A percentile compares a stretch with the other conserved stretches of the same genome.
Conservation (phyloP, 192 early-diverging fungal species). For the Hyaloraphidium curvatum region DNA sequence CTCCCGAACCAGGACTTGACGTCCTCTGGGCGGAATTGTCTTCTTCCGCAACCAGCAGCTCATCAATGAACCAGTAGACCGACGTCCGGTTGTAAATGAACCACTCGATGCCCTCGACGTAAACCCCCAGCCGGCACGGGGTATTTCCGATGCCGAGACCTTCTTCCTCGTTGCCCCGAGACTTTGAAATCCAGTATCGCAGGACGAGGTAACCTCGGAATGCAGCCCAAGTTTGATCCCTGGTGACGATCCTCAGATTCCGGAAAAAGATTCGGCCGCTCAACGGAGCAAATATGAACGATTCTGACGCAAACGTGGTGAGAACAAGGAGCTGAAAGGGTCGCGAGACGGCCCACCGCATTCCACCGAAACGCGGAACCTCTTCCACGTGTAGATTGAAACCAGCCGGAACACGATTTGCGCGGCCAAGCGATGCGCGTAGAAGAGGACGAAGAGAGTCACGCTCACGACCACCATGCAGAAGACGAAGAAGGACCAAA, state of each 20-base stretch:
- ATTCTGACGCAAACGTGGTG: conserved; percentile 23
- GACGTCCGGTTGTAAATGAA: conserved; percentile 62
- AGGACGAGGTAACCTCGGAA: conserved; percentile 53
- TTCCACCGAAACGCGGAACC: conserved; percentile 43
- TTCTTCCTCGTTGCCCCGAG: conserved; percentile 19
- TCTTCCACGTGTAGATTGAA: conserved; percentile 45
- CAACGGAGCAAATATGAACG: conserved; percentile 43
- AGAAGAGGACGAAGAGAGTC: conserved; percentile 54
- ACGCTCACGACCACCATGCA: conserved; percentile 44
- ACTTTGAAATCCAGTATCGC: conserved; percentile 48
- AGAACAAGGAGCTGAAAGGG: not conserved
- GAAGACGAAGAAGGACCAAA: conserved; percentile 44
- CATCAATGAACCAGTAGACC: conserved; percentile 38
- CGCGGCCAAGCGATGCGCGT: conserved; percentile 41
- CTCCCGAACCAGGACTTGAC: no score
- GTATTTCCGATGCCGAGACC: conserved; percentile 10
- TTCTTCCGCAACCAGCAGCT: conserved; percentile 11
- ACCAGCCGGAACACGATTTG: conserved; percentile 36
- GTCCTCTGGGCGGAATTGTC: not conserved
- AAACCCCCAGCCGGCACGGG: conserved; percentile 39
- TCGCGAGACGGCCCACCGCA: conserved; percentile 27
- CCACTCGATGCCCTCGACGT: conserved; percentile 56
- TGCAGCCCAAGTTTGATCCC: conserved; percentile 45
- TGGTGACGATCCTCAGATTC: conserved; percentile 48
- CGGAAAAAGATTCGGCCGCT: conserved; percentile 58